A percentile compares a stretch with the other conserved stretches of the same genome.
These are phyloP conservation scores for Diddensiella transvaalensis DNA, from an alignment of 805 yeast genomes.

Conservation along the genomic window DNA sequence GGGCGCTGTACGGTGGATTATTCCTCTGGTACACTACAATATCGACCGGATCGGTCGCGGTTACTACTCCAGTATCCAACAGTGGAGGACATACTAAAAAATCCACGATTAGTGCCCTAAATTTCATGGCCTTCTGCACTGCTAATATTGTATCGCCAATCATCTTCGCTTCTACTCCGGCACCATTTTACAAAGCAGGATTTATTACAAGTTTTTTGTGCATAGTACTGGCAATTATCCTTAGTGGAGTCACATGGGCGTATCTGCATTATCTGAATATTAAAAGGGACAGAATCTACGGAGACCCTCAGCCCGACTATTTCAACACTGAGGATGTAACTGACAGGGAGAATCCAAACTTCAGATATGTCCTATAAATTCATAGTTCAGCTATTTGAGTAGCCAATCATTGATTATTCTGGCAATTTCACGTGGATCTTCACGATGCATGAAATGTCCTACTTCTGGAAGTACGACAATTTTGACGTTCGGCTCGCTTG, in stretches of 20 bases:
- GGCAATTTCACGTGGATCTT: conserved; percentile 24
- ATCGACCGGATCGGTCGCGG: conserved; percentile 61
- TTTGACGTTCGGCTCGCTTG: conserved; percentile 11
- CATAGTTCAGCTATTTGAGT: neutral
- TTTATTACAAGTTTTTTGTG: conserved; percentile 10
- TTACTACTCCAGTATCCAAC: conserved; percentile 52
- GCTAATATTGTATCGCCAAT: conserved; percentile 70
- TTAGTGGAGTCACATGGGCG: conserved; percentile 44
- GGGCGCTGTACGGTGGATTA: conserved; percentile 40
- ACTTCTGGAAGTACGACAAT: conserved; percentile 21
- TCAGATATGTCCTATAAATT: conserved; percentile 24
- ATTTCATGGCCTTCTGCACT: conserved; percentile 59
- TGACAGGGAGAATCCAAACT: conserved; percentile 50
- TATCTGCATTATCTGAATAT: conserved; percentile 3
- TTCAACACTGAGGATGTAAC: conserved; percentile 40
- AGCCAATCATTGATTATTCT: conserved; percentile 14
- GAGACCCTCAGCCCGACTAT: neutral
- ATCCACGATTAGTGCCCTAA: conserved; percentile 52
- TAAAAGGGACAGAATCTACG: conserved; percentile 7
- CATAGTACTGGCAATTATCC: conserved; percentile 4
- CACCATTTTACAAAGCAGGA: conserved; percentile 7
- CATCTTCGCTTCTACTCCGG: conserved; percentile 37
- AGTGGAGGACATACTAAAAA: conserved; percentile 72
- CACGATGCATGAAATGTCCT: conserved; percentile 31
- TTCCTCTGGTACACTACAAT: conserved; percentile 58